Conservation (phyloP, 1,284 basidiomycete species). For the Amylostereum areolatum region DNA sequence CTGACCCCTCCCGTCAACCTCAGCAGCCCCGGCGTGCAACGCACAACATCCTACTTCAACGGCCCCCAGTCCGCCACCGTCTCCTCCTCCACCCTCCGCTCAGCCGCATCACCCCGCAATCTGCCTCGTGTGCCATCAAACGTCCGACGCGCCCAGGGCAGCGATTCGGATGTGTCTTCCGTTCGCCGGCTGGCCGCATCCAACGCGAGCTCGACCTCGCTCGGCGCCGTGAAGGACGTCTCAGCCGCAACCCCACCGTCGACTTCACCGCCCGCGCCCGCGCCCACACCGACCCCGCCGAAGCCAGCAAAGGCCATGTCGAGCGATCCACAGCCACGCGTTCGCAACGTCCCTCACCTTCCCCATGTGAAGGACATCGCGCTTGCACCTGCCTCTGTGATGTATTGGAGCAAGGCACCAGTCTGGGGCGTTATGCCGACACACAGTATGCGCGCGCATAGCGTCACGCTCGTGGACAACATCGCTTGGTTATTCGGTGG, state of each 20-base stretch:
- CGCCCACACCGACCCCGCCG: neutral
- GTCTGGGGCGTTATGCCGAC: constrained; percentile 73
- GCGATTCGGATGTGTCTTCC: constrained; percentile 1
- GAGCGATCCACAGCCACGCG: constrained; percentile 19
- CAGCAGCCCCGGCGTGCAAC: neutral
- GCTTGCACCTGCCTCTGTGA: constrained; percentile 50
- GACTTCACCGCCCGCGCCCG: neutral
- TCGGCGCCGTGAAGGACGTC: constrained; percentile 2
- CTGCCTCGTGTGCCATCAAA: neutral
- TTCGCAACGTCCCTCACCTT: constrained; percentile 42
- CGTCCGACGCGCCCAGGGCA: neutral
- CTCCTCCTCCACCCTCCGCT: constrained; percentile 6
- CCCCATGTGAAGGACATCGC: constrained; percentile 52
- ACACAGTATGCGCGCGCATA: constrained; percentile 79
- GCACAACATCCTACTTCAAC: constrained; percentile 2
- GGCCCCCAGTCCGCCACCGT: neutral
- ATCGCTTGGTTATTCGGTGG: constrained; percentile 87
- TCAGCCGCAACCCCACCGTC: too few species aligned
- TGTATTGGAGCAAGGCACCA: constrained; percentile 87
- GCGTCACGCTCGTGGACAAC: constrained; percentile 77
- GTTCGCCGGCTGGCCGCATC: constrained; percentile 3
- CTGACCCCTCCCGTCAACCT: constrained; percentile 5
- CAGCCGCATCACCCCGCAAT: constrained; percentile 1
- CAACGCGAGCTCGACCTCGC: constrained; percentile 9
- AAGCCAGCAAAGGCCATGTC: neutral